A percentile compares a stretch with the other conserved stretches of the same genome.
Evolutionary conservation across 345 rosid genomes (phyloP).

Genomic region (Populus ilicifolia): DNA sequence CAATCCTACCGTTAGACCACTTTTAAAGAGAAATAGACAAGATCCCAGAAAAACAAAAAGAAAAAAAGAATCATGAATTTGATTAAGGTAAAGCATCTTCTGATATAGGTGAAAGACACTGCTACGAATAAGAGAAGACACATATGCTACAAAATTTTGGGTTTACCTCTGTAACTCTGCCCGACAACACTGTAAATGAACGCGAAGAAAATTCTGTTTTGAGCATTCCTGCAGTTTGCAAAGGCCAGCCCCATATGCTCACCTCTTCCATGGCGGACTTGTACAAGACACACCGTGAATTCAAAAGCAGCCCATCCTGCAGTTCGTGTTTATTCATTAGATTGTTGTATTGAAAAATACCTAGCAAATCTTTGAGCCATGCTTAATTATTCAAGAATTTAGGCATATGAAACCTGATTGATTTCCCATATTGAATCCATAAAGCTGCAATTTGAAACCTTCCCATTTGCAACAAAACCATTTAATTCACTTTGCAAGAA

Average conservation of each 20-base stretch:
- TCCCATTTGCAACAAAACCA: conserved; percentile 27
- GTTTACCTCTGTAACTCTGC: conserved; percentile 74
- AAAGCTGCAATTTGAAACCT: conserved; percentile 50
- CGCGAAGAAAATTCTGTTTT: conserved; percentile 48
- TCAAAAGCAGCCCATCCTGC: conserved; percentile 57
- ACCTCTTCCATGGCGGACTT: conserved; percentile 77
- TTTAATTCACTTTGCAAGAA: conserved; percentile 48
- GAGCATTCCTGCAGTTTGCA: conserved; percentile 76
- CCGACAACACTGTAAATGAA: conserved; percentile 59
- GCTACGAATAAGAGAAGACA: neutral
- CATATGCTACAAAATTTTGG: neutral
- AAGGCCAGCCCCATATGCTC: conserved; percentile 94
- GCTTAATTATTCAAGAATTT: neutral
- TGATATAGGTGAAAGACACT: neutral
- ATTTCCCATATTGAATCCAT: conserved; percentile 55
- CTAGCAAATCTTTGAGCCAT: neutral
- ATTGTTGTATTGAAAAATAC: neutral
- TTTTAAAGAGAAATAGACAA: conserved; percentile 8
- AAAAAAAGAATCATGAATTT: neutral
- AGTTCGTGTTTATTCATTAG: neutral
- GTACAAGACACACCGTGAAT: conserved; percentile 59
- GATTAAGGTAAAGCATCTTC: neutral
- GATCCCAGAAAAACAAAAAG: neutral
- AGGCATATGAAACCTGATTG: conserved; percentile 43
- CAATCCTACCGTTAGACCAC: conserved; percentile 67